phyloP scores from a whole-genome alignment of 2,329 filamentous ascomycete species.

The Microthyrium microscopicum region DNA sequence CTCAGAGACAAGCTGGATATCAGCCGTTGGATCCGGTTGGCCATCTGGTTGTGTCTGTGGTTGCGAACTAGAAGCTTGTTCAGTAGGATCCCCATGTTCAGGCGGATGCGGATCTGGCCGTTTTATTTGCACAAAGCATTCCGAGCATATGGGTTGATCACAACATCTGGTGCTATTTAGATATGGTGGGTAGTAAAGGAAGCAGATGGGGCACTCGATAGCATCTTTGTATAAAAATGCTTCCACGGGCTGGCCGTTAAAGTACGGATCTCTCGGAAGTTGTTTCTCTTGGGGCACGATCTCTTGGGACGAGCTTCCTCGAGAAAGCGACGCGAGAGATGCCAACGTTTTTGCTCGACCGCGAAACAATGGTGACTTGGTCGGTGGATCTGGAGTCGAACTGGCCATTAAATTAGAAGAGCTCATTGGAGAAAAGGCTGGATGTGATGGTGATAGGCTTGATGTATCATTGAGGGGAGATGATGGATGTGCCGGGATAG shows the following conservation, averaged over 20 bases:
- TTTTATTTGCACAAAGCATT: constrained; percentile 98
- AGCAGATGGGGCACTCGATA: constrained; percentile 86
- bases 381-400: constrained; percentile 26
- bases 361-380: constrained; percentile 46
- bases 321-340: constrained; percentile 59
- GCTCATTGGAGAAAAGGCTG: constrained; percentile 40
- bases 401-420: constrained; percentile 23
- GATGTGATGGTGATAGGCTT: constrained; percentile 42
- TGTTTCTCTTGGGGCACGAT: constrained; percentile 61
- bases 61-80: too few species aligned
- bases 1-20: constrained; percentile 62
- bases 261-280: constrained; percentile 65
- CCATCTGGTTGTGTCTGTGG: constrained; percentile 24
- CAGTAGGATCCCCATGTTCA: constrained; percentile 43
- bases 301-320: constrained; percentile 56
- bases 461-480: too few species aligned
- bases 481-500: constrained; percentile 64
- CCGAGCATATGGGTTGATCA: constrained; percentile 90
- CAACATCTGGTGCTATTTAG: constrained; percentile 91
- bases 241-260: constrained; percentile 89
- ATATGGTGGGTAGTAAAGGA: constrained; percentile 86
- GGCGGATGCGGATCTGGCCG: constrained; percentile 79
- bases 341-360: constrained; percentile 80
- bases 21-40: constrained; percentile 17
- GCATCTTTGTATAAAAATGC: constrained; percentile 88